Evolutionary conservation across 2,329 filamentous ascomycete species (phyloP), one percentile per base, ranked within the genome.

Genomic region (Emydomyces testavorans): DNA sequence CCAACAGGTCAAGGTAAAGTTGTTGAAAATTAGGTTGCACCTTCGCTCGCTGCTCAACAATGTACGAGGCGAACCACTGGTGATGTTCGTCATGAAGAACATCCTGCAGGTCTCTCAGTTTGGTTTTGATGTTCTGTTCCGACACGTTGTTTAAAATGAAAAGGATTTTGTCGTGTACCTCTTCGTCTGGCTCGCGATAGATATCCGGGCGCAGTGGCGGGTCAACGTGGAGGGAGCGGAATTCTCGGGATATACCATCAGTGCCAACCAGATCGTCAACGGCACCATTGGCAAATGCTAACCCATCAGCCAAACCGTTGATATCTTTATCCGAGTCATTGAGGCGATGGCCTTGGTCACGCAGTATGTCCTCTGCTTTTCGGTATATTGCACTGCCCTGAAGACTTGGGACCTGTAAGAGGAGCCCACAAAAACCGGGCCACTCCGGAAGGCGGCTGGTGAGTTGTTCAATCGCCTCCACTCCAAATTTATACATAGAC

Each of bases 91-190:
- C 78, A 43, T 87, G 80, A 40, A 98, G 70, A 37, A 85, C 79
- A 32, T 86, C 81, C 42, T 79, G 81, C 31, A 98, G 76, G 56
- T 95, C 88, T 46, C 76, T 75, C 58, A 90, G 82, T 67, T 95
- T 95, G 34, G 82, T 76, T 45, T 85, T 80, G 15, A 98, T 72
- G 37, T 94, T 96, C 35, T 83, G 80, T 57, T 92, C 83, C 0
- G 92, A 96, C 45, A 98, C 82, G 57, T 98, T 98, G 73, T 98
- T 98, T 50, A 98, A 73, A 21, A 93, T 85, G 59, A 98, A 98
- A 56, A 94, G 80, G 32, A 98, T 88, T 64, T 87, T 93, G 64
- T 94, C 92, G 57, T 94, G 89, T 0, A 84, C 77, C 18, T 90
- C 85, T 54, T 86, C 83, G 52, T 83, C 77, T 0, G 92, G 93